A percentile compares a stretch with the other conserved stretches of the same genome.
These are phyloP conservation scores for Karstenula rhodostoma DNA, from an alignment of 2,329 filamentous ascomycete genomes.

Conservation along the genomic window DNA sequence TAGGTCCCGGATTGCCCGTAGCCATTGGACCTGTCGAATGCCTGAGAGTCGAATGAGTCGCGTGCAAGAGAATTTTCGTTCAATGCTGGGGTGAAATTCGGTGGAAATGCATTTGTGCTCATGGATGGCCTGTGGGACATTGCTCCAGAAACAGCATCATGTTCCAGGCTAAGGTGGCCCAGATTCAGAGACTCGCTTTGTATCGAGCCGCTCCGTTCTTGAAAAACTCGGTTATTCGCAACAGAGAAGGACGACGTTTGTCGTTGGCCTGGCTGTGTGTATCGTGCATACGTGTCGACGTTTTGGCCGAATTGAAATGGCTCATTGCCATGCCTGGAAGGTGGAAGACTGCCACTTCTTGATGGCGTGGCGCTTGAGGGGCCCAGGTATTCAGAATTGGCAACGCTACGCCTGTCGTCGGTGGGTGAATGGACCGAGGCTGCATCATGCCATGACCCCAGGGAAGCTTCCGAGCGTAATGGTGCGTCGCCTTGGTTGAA, in stretches of 20 bases:
- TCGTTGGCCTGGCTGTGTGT: constrained; percentile 49
- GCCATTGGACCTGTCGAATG: constrained; percentile 25
- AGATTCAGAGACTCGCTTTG: constrained; percentile 50
- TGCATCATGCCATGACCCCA: constrained; percentile 46
- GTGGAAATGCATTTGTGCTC: constrained; percentile 37
- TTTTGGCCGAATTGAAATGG: constrained; percentile 44
- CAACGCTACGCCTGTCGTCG: constrained; percentile 52
- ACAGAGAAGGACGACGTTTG: constrained; percentile 61
- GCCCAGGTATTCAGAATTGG: constrained; percentile 55
- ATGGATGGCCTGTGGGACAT: constrained; percentile 44
- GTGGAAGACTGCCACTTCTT: constrained; percentile 64
- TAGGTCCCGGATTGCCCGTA: constrained; percentile 38
- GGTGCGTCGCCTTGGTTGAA: constrained; percentile 42
- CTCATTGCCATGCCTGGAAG: constrained; percentile 61
- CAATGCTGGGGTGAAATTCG: constrained; percentile 30
- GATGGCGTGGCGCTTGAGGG: constrained; percentile 56
- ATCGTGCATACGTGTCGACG: constrained; percentile 38
- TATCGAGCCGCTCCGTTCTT: constrained; percentile 50
- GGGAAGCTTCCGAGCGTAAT: constrained; percentile 36
- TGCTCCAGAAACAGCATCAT: constrained; percentile 44
- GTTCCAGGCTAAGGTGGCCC: constrained; percentile 44
- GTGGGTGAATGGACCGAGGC: constrained; percentile 51
- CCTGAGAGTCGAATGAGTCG: constrained; percentile 37
- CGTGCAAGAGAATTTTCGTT: constrained; percentile 34
- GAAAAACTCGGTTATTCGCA: constrained; percentile 50